Evolutionary conservation across 306 rosid species (phyloP).

Genomic region (Pyrus betulifolia): DNA sequence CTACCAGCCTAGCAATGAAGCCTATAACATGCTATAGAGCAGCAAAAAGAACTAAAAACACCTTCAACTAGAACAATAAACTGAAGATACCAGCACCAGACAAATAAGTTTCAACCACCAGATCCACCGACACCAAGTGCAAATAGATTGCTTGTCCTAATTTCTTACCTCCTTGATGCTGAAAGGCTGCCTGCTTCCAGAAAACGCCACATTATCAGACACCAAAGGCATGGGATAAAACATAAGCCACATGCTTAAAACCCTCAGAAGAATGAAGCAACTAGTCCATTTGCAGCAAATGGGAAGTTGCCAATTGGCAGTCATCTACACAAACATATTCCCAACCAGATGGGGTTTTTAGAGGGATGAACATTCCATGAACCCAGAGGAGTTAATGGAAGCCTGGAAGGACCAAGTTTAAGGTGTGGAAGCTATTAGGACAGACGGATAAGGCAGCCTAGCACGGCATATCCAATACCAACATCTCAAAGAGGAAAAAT

Average conservation of each 20-base stretch:
- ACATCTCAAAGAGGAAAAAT: neutral
- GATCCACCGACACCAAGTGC: neutral
- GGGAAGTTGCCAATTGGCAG: neutral
- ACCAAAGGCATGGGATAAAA: neutral
- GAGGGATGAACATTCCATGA: neutral
- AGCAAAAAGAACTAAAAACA: neutral
- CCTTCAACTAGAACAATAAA: neutral
- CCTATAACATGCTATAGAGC: too few relatives aligned
- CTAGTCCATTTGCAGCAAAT: neutral
- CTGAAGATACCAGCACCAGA: neutral
- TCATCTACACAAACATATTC: neutral
- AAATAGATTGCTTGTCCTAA: neutral
- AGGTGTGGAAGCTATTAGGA: neutral
- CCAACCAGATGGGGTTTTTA: neutral
- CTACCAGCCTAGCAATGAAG: too few relatives aligned
- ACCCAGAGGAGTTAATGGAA: neutral
- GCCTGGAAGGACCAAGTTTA: neutral
- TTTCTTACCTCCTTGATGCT: conserved; percentile 7
- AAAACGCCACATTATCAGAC: neutral
- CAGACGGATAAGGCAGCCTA: neutral
- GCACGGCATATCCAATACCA: neutral
- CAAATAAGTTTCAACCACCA: neutral
- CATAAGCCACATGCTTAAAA: neutral
- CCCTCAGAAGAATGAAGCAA: neutral
- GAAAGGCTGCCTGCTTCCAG: neutral